A percentile compares a stretch with the other conserved stretches of the same genome.
phyloP scores from a whole-genome alignment of 495 filamentous ascomycete genomes.

The Hypoxylon trugodes region DNA sequence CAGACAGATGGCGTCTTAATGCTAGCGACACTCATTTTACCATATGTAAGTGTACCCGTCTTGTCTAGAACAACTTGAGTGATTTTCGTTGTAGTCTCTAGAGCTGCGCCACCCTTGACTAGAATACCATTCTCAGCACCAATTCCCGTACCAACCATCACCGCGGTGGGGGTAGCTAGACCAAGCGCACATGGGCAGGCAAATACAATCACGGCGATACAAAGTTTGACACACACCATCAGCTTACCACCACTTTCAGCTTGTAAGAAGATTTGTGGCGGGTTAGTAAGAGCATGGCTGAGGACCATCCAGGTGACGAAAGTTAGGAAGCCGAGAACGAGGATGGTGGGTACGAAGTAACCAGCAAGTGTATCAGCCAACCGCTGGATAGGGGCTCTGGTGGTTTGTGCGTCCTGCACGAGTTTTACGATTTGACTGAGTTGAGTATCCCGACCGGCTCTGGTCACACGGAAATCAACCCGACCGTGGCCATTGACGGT shows the following conservation, averaged over 20 bases:
- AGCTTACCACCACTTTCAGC: conserved; percentile 83
- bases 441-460: conserved; percentile 94
- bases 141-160: conserved; percentile 98
- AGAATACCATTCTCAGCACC: conserved; percentile 97
- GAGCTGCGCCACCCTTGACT: conserved; percentile 91
- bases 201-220: conserved; percentile 98
- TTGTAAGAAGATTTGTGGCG: conserved; percentile 88
- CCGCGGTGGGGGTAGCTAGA: conserved; percentile 91
- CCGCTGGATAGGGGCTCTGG: conserved; percentile 91
- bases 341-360: conserved; percentile 91
- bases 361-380: conserved; percentile 92
- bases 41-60: conserved; percentile 93
- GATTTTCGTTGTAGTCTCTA: conserved; percentile 92
- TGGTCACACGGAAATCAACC: conserved; percentile 90
- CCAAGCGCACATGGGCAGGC: conserved; percentile 96
- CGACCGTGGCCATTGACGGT: conserved; percentile 95
- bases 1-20: conserved; percentile 71
- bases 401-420: conserved; percentile 96
- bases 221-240: conserved; percentile 97
- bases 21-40: conserved; percentile 90
- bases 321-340: conserved; percentile 82
- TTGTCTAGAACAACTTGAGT: conserved; percentile 98
- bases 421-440: conserved; percentile 97
- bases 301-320: conserved; percentile 96
- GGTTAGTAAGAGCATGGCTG: conserved; percentile 79